These are phyloP conservation scores for Bolboschoenus planiculmis DNA, from an alignment of 176 grass and related monocot genomes.

Conservation along the genomic window DNA sequence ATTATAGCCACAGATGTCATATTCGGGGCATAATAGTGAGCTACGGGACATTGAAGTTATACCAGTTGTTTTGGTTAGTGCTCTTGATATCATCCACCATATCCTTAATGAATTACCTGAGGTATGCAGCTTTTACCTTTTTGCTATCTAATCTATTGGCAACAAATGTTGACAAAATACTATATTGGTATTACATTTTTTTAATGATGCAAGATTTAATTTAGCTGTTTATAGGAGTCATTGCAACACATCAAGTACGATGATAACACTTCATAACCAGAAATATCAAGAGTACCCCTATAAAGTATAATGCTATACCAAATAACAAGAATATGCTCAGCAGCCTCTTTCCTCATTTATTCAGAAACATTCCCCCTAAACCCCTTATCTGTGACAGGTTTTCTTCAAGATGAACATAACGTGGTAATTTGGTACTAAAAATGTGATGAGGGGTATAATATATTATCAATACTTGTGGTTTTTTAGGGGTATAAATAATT, in stretches of 20 bases:
- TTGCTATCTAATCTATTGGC: background rate
- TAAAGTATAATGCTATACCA: background rate
- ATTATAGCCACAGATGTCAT: slow-evolving; percentile 37
- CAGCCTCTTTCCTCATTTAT: background rate
- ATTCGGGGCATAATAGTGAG: slow-evolving; percentile 33
- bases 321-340: background rate
- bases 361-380: background rate
- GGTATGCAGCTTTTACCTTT: slow-evolving; percentile 33
- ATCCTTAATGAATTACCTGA: slow-evolving; percentile 53
- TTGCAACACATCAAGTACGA: background rate
- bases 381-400: background rate
- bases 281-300: background rate
- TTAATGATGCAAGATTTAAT: background rate
- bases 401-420: background rate
- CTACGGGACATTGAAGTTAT: slow-evolving; percentile 57
- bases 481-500: background rate
- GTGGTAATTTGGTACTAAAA: background rate
- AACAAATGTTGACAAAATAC: background rate
- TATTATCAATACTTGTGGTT: background rate
- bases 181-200: background rate
- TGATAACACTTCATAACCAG: background rate
- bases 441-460: background rate
- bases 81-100: slow-evolving; percentile 57
- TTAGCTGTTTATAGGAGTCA: background rate
- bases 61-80: slow-evolving; percentile 50